Evolutionary conservation across 306 rosid genomes (phyloP), one percentile per base, ranked within the genome.

Genomic region (Cicer judaicum): DNA sequence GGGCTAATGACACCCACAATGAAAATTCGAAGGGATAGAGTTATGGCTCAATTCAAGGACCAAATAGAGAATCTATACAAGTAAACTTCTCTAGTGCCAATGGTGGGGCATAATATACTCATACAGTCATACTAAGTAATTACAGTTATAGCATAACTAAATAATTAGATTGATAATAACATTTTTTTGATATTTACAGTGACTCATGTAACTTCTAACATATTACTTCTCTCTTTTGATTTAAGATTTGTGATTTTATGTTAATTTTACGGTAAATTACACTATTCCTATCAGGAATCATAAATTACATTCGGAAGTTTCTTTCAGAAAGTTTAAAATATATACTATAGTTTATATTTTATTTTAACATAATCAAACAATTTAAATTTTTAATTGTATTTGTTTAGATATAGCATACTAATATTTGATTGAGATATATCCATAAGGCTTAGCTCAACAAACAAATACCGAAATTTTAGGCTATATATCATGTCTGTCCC

Each of bases 1-100:
- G 96, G 96, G 36, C 82, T 91, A 63, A 80, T 94, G 96, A 94
- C 96, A 67, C 96, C 98, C 2, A 94, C 98, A 9, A 82, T 94
- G 98, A 91, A 94, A 78, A 78, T 94, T 63, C 89, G 94, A 79
- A 82, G 98, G 82, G 95, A 94, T 79, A 83, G 68, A 64, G 97
- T 91, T 43, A 77, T 77, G 64, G 84, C 81, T 68, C 84, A 59
- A 52, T 87, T 82, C 84, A 72, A 57, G 82, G 87, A 94, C 53
- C 86, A 91, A 84, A 87, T 91, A 80, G 89, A 90, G 68, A 82
- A 86, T 62, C 71, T 94, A 61, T 94, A 86, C 90, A 81, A 86
- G 85, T 88, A 84, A 70, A 46, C 42, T 64, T 56, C 19, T 52
- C 39, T 5, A 8, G 47, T 7, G 52, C 44, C 41, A 42, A 38